Evolutionary conservation across 225 moss, liverwort and hornwort genomes (phyloP), one percentile per base, ranked within the genome.

Genomic region (Sphagnum contortum): DNA sequence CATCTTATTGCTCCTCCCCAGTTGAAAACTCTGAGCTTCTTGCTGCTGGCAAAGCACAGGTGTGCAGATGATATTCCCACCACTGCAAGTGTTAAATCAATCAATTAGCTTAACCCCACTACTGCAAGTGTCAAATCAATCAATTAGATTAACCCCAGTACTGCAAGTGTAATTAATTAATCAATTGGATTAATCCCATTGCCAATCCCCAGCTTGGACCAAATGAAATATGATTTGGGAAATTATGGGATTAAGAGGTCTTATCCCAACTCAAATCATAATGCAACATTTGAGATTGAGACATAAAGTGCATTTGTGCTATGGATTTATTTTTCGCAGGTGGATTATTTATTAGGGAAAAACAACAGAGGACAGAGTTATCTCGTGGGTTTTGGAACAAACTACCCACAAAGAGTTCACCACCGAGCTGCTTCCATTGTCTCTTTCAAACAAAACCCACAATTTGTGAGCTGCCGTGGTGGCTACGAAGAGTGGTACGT

Each of bases 341-440:
- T 78, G 47, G 89, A 91, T 54, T 94, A 94, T 70, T 60, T 94
- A 2, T 48, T 94, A 57, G 94, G 94, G 5, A 70, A 72, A 7
- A 94, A 94, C 11, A 73, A 75, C 11, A 67, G 76, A 45, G 87
- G 80, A 7, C 71, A 53, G 3, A 89, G 89, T 60, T 94, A 91
- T 77, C 73, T 94, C 72, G 76, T 94, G 2, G 94, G 94, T 3
- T 87, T 81, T 51, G 85, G 91, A 4, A 5, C 14, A 1, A 77
- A 67, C 10, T 94, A 48, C 56, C 91, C 94, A 5, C 64, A 69
- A 54, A 77, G 76, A 14, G 94, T 94, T 0, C 94, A 94, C 60
- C 94, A 94, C 48, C 81, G 94, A 13, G 91, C 76, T 4, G 89
- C 94, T 7, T 94, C 94, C 2, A 75, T 87, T 1, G 50, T 82